Percentiles rank a stretch among this genome's conserved stretches.
Conservation (phyloP, 306 rosid genomes). For the Vigna hirtella region DNA sequence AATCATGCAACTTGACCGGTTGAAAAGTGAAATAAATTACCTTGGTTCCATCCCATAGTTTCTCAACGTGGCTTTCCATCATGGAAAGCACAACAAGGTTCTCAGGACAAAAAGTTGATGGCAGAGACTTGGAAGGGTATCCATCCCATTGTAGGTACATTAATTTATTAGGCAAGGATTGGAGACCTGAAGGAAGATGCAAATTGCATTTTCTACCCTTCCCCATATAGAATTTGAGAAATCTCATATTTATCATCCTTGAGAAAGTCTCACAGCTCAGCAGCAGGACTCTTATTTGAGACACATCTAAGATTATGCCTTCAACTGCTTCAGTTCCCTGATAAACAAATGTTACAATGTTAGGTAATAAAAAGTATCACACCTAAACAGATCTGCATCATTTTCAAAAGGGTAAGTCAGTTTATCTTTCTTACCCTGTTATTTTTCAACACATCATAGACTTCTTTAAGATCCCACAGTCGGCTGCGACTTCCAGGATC, state of each 20-base stretch:
- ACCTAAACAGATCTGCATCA: background rate
- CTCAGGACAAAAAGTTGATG: constrained; percentile 17
- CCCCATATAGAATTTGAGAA: constrained; percentile 28
- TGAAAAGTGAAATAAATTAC: constrained; percentile 21
- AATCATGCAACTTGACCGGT: background rate
- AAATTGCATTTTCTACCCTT: constrained; percentile 30
- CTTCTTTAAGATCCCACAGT: constrained; percentile 31
- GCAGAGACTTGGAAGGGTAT: constrained; percentile 44
- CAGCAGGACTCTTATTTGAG: constrained; percentile 21
- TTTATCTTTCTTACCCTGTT: constrained; percentile 34
- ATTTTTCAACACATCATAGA: constrained; percentile 37
- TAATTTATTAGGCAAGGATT: constrained; percentile 34
- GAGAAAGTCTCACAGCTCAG: constrained; percentile 26
- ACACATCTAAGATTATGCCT: constrained; percentile 32
- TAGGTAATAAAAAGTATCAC: constrained; percentile 4
- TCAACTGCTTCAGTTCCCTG: constrained; percentile 42
- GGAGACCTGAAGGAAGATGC: constrained; percentile 11
- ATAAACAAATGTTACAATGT: background rate
- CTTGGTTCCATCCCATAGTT: constrained; percentile 40
- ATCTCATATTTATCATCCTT: constrained; percentile 36
- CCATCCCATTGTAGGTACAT: constrained; percentile 33
- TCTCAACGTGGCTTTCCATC: constrained; percentile 23
- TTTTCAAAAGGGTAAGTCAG: background rate
- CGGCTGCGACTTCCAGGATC: constrained; percentile 39
- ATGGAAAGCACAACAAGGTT: constrained; percentile 38